phyloP scores from a whole-genome alignment of 1,139 yeast genomes.

The Hansenula sp. region DNA sequence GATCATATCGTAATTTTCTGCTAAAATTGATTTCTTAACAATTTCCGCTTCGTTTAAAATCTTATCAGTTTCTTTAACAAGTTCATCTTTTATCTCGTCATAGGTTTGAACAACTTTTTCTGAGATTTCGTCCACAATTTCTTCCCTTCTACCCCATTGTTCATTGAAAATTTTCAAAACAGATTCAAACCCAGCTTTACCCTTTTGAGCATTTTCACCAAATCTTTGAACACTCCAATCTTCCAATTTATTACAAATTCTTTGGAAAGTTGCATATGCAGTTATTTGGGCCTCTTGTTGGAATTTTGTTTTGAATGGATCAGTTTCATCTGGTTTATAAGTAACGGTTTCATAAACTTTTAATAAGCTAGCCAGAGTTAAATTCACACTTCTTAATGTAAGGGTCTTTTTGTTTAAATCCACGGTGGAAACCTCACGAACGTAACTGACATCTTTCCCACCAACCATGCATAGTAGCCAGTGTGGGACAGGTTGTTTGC shows the following conservation, averaged over 20 bases:
- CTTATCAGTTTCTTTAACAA: slow-evolving; percentile 20
- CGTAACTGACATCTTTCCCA: slow-evolving; percentile 69
- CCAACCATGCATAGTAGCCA: slow-evolving; percentile 82
- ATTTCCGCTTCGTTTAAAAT: slow-evolving; percentile 8
- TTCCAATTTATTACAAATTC: slow-evolving; percentile 78
- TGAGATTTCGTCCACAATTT: slow-evolving; percentile 25
- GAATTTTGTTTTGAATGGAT: slow-evolving; percentile 59
- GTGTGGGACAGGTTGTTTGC: slow-evolving; percentile 80
- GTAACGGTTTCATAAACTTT: slow-evolving; percentile 83
- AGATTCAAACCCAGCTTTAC: slow-evolving; percentile 78
- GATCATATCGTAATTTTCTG: slow-evolving; percentile 25
- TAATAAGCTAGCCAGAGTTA: slow-evolving; percentile 75
- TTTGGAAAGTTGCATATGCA: slow-evolving; percentile 70
- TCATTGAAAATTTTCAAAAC: slow-evolving; percentile 57
- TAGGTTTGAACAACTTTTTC: slow-evolving; percentile 28
- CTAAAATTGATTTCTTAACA: slow-evolving; percentile 27
- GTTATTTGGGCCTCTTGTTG: slow-evolving; percentile 84
- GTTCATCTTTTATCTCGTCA: slow-evolving; percentile 21
- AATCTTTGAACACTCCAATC: slow-evolving; percentile 91
- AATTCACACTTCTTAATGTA: slow-evolving; percentile 79
- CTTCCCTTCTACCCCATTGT: slow-evolving; percentile 44
- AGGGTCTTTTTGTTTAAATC: slow-evolving; percentile 63
- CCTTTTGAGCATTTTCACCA: slow-evolving; percentile 80
- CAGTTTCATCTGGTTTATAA: slow-evolving; percentile 62
- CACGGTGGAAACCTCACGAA: slow-evolving; percentile 85